phyloP scores from a whole-genome alignment of 2,329 filamentous ascomycete species.

The Ophiocordyceps australis region DNA sequence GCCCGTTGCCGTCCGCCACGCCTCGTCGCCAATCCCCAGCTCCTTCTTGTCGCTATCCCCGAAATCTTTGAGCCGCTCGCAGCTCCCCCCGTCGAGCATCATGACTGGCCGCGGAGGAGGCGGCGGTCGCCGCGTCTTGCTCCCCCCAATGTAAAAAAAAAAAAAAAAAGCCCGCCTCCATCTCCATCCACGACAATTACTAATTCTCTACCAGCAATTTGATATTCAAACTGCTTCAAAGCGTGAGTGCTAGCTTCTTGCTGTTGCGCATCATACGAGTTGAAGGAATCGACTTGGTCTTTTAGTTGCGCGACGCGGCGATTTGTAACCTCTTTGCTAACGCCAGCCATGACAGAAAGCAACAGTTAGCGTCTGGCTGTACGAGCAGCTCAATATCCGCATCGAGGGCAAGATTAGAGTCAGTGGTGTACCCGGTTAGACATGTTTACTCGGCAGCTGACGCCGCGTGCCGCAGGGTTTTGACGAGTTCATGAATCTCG shows the following conservation, averaged over 20 bases:
- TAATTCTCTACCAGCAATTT: constrained; percentile 20
- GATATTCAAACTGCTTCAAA: constrained; percentile 61
- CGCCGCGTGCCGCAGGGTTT: constrained; percentile 47
- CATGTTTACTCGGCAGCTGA: not conserved
- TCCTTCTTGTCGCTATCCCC: too few species aligned
- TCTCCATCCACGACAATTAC: constrained; percentile 1
- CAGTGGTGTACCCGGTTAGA: too few species aligned
- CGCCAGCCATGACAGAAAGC: constrained; percentile 48
- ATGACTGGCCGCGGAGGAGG: constrained; percentile 44
- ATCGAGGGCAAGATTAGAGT: constrained; percentile 96
- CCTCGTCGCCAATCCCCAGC: too few species aligned
- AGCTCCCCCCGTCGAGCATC: too few species aligned
- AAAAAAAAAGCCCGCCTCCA: constrained; percentile 6
- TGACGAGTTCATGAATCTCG: constrained; percentile 98
- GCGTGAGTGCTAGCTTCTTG: constrained; percentile 12
- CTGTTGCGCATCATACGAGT: not conserved
- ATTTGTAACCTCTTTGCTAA: too few species aligned
- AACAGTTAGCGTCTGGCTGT: constrained; percentile 88
- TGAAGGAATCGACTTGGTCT: too few species aligned
- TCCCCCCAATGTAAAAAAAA: constrained; percentile 43
- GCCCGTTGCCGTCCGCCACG: too few species aligned
- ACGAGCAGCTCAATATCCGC: constrained; percentile 83
- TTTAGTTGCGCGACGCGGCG: too few species aligned
- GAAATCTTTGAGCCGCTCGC: too few species aligned
- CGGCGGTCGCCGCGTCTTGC: constrained; percentile 39